Evolutionary conservation across 1,284 basidiomycete genomes (phyloP), one percentile per base, ranked within the genome.

Genomic region (Meira nashicola): DNA sequence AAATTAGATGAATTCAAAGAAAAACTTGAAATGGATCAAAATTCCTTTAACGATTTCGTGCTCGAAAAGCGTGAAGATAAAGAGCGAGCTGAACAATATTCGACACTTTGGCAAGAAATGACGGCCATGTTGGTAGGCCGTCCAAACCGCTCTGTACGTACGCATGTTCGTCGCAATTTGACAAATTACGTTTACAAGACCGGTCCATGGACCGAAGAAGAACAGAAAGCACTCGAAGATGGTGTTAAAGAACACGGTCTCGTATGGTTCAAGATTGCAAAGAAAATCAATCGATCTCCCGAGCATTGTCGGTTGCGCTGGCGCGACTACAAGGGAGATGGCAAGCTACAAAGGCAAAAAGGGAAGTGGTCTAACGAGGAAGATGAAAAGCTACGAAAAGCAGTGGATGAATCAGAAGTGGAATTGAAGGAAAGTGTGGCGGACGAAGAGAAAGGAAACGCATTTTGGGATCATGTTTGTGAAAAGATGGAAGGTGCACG

Each of bases 221-320:
- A 48, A 23, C 46, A 48, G 25, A 44, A 21, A 25, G 12, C 12
- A 47, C 21, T 50, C 9, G 37, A 39, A 21, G 11, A 54, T 8
- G 50, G 21, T 39, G 50, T 53, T n/a, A 14, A 17, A 37, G 37
- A 39, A 23, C 19, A 53, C 28, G 50, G 50, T 14, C 28, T 33
- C 8, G 23, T 6, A 7, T 53, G 50, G 50, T 14, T 17, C 12
- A 33, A 14, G 11, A 33, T 53, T 14, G 5, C 50, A 19, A 53
- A 28, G 17, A 15, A 15, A 11, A 15, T 53, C 7, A 25, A n/a
- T 19, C 50, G 50, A 14, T 17, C 38, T 19, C 37, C 38, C 11
- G 50, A 53, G n/a, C 12, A 15, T 23, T 53, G 50, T 33, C 50
- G 50, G 5, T 19, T 53, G 11, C 50, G 50, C 23, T 53, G 50